Percentiles rank a stretch among this genome's conserved stretches.
These are phyloP conservation scores for Colletotrichum incanum DNA, from an alignment of 2,329 filamentous ascomycete species.

Conservation along the genomic window DNA sequence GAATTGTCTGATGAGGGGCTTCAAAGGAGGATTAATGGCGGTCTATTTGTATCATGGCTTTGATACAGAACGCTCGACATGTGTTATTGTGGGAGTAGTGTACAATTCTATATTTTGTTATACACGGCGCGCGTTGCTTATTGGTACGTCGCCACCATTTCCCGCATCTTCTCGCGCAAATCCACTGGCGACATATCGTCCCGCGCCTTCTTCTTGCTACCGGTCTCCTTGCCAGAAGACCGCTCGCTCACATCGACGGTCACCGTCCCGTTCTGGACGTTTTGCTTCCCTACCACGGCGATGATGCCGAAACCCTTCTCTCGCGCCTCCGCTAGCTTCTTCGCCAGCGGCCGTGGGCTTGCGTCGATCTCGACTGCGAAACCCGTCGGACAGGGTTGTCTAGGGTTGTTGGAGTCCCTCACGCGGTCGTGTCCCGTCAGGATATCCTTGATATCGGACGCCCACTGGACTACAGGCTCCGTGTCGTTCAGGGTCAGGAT, in stretches of 20 bases:
- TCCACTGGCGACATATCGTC: constrained; percentile 61
- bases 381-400: constrained; percentile 66
- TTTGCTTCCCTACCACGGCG: constrained; percentile 78
- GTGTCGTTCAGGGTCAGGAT: constrained; percentile 81
- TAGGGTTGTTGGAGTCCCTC: constrained; percentile 45
- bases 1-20: not conserved
- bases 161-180: constrained; percentile 61
- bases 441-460: constrained; percentile 62
- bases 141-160: constrained; percentile 64
- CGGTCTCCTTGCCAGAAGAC: constrained; percentile 48
- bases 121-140: constrained; percentile 49
- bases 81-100: constrained; percentile 18
- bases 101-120: constrained; percentile 31
- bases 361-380: constrained; percentile 81
- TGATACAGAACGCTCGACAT: constrained; percentile 3
- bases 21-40: constrained; percentile 6
- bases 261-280: constrained; percentile 73
- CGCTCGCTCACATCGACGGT: constrained; percentile 56
- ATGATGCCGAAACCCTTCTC: constrained; percentile 81
- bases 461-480: constrained; percentile 67
- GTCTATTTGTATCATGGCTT: constrained; percentile 14
- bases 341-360: constrained; percentile 72
- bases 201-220: constrained; percentile 46
- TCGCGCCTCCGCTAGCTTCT: constrained; percentile 82
- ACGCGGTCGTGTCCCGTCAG: constrained; percentile 64